These are phyloP conservation scores for Apiospora pterosperma DNA, from an alignment of 2,329 filamentous ascomycete species.

Conservation along the genomic window DNA sequence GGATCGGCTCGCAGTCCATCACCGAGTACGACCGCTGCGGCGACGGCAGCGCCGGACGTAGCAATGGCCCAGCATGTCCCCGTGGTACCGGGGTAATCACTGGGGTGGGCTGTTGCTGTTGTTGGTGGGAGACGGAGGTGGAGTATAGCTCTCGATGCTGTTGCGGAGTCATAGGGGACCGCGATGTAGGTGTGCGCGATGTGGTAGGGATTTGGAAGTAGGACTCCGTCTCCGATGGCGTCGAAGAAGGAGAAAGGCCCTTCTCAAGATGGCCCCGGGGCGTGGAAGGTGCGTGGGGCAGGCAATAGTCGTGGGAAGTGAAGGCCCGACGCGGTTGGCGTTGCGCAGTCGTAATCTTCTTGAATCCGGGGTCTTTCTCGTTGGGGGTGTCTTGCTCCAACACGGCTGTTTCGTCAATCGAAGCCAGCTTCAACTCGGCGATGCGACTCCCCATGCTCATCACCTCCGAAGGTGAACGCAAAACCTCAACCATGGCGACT, in stretches of 20 bases:
- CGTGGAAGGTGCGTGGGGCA: slow-evolving; percentile 18
- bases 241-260: slow-evolving; percentile 9
- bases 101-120: background rate
- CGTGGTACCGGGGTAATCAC: background rate
- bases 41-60: slow-evolving; percentile 35
- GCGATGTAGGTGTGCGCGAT: background rate
- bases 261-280: slow-evolving; percentile 17
- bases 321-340: slow-evolving; percentile 27
- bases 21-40: slow-evolving; percentile 58
- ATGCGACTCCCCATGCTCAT: slow-evolving; percentile 24
- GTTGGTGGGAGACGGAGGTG: background rate
- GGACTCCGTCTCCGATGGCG: slow-evolving; percentile 2
- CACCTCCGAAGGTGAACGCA: slow-evolving; percentile 23
- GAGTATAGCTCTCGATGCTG: background rate
- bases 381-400: slow-evolving; percentile 8
- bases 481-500: slow-evolving; percentile 27
- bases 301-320: slow-evolving; percentile 22
- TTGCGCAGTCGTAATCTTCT: slow-evolving; percentile 9
- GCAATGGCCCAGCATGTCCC: slow-evolving; percentile 10
- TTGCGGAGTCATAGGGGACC: background rate
- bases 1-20: slow-evolving; percentile 56
- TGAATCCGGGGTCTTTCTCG: slow-evolving; percentile 3
- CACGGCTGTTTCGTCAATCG: slow-evolving; percentile 15
- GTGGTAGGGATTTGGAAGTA: slow-evolving; percentile 4
- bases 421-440: slow-evolving; percentile 19